Evolutionary conservation across 2,329 filamentous ascomycete genomes (phyloP), one percentile per base, ranked within the genome.

Genomic region (Colletotrichum sublineola): DNA sequence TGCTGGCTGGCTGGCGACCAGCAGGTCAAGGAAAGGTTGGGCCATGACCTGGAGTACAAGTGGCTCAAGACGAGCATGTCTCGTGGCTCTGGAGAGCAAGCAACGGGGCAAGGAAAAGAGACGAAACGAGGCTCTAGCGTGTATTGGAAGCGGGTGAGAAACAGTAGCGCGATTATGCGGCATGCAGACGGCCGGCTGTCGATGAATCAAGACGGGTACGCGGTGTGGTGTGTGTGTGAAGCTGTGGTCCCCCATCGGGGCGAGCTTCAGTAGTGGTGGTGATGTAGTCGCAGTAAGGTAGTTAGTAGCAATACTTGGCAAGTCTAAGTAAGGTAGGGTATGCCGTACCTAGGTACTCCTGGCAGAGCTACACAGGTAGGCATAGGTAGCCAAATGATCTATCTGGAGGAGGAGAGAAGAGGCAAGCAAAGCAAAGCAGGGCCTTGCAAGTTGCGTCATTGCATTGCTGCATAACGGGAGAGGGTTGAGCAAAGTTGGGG

Each of bases 81-180:
- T 42, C 46, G 61, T 55, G 31, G 52, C 55, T 46, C 38, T 4
- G 14, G 14, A 14, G 14, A 42, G 11, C 42, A n/a, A n/a, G 53
- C 38, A 55, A 36, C 31, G 56, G n/a, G 46, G 42, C 33, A 38
- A 42, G 46, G 56, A 48, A 61, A 15, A 24, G 53, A 63, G 61
- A 40, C 60, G 70, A 72, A 72, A 72, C 70, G 50, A 50, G 70
- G 66, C 70, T 72, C 52, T 69, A 72, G 70, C 70, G 70, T 55
- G 31, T 53, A 52, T 56, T 58, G 38, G 40, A 60, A 58, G 36
- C 62, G 38, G 63, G 56, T 29, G 38, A 72, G 68, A 72, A 63
- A 72, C 60, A 68, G 63, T 68, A 46, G 55, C 60, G 72, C 64
- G 63, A 50, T 72, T 64, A 72, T 71, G 68, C 72, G 67, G 62